phyloP scores from a whole-genome alignment of 768 basidiomycete genomes.

The Rhizopogon vinicolor region DNA sequence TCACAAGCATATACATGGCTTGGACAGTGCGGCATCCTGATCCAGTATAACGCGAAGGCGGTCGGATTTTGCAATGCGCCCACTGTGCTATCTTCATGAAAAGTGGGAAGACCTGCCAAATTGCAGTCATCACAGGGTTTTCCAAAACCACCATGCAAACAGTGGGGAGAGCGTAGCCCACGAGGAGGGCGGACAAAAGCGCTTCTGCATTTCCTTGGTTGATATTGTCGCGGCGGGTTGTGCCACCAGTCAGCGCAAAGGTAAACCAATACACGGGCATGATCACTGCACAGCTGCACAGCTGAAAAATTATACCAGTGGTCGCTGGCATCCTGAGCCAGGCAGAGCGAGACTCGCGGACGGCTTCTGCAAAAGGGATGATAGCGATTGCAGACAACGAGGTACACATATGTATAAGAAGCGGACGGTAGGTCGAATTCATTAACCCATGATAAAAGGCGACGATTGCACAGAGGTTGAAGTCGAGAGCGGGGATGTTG shows the following conservation, averaged over 20 bases:
- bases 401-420: neutral
- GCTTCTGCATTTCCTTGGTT: conserved; percentile 43
- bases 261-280: conserved; percentile 42
- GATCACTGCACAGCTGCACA: conserved; percentile 34
- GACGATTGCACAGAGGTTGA: conserved; percentile 35
- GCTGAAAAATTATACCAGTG: conserved; percentile 36
- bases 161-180: conserved; percentile 41
- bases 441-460: conserved; percentile 35
- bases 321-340: conserved; percentile 37
- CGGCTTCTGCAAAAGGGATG: conserved; percentile 34
- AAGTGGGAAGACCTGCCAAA: conserved; percentile 48
- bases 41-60: neutral
- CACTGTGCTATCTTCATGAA: conserved; percentile 34
- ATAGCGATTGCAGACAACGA: conserved; percentile 19
- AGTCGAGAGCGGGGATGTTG: conserved; percentile 29
- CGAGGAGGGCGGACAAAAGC: conserved; percentile 36
- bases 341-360: conserved; percentile 27
- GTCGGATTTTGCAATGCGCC: conserved; percentile 32
- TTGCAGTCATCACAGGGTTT: conserved; percentile 40
- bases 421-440: neutral
- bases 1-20: conserved; percentile 5
- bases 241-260: conserved; percentile 35
- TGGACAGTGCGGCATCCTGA: conserved; percentile 5
- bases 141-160: conserved; percentile 36
- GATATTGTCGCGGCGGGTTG: conserved; percentile 12